Evolutionary conservation across 352 stramenopile species (phyloP).

Genomic region (Globisporangium orthogonon): DNA sequence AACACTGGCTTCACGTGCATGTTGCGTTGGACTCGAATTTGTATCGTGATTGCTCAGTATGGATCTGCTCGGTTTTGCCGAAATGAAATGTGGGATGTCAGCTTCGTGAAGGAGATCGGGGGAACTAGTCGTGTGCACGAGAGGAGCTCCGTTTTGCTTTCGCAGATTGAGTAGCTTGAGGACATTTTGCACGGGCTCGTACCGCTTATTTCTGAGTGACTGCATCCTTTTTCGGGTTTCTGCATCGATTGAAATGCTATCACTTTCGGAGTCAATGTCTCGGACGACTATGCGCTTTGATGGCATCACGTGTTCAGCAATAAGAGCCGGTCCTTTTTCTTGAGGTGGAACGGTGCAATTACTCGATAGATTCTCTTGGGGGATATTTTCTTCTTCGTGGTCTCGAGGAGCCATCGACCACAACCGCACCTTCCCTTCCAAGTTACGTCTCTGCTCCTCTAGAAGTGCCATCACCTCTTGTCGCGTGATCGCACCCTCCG

Average conservation of each 20-base stretch:
- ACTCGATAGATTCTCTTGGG: neutral
- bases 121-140: neutral
- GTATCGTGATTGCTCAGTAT: neutral
- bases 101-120: slow-evolving; percentile 4
- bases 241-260: neutral
- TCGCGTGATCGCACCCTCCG: neutral
- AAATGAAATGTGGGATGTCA: neutral
- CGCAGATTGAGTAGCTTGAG: slow-evolving; percentile 48
- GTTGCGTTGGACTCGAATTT: slow-evolving; percentile 5
- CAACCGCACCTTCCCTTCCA: slow-evolving; percentile 7
- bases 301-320: neutral
- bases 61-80: neutral
- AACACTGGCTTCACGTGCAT: neutral
- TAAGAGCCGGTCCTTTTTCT: neutral
- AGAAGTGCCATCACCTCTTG: slow-evolving; percentile 9
- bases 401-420: neutral
- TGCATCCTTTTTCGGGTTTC: slow-evolving; percentile 1
- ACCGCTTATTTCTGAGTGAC: slow-evolving; percentile 11
- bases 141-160: slow-evolving; percentile 17
- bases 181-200: slow-evolving; percentile 37
- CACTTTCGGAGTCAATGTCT: slow-evolving; percentile 3
- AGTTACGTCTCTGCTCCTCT: slow-evolving; percentile 7
- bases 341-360: neutral
- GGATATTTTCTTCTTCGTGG: neutral
- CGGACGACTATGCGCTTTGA: neutral